Base-by-base conservation (phyloP, 2,329 filamentous ascomycete species). In the Byssothecium circinans region DNA sequence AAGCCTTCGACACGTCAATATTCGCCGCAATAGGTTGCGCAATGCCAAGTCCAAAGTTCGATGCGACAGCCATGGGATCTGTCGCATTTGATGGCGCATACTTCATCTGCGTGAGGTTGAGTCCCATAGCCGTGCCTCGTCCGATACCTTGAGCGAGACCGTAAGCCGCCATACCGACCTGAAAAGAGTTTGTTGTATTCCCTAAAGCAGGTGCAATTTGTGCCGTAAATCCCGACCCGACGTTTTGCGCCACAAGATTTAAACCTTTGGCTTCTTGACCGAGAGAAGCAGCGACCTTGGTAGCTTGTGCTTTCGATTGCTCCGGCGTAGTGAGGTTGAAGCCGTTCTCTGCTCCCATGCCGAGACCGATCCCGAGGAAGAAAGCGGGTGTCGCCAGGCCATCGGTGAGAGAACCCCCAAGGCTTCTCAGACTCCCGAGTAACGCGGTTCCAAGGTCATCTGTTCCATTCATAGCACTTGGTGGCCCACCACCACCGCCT, bases 291-390 rank as follows among this genome's bases (percentile, higher is more conserved):
- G 61, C 62, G 11, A 65, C 49, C 12, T 41, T 50, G 0, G 54
- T 47, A 15, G 61, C 60, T 32, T 60, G 53, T 7, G 47, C 51
- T 41, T 51, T 49, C 10, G 61, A 49, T 29, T 52, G 32, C 4
- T 50, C 27, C 30, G 45, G 49, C 14, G 58, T 52, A 10, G 60
- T 58, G 15, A 67, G 35, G 38, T 64, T 63, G 19, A 67, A 53
- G 5, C 59, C 56, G n/a, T 54, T 62, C 12, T 54, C 54, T 32
- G 58, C 40, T 25, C 64, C 64, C 47, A 65, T 60, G 25, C 62
- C 64, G 45, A 67, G 23, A 25, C 64, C 64, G 14, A 67, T 61
- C 19, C 64, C 64, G 17, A 67, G 48, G 20, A 67, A 67, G 10
- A 64, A 53, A 20, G 64, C 62, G 23, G 62, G 61, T 25, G 56